Base-by-base conservation (phyloP, 371 early-diverging fungal species). In the Mucor sp. region DNA sequence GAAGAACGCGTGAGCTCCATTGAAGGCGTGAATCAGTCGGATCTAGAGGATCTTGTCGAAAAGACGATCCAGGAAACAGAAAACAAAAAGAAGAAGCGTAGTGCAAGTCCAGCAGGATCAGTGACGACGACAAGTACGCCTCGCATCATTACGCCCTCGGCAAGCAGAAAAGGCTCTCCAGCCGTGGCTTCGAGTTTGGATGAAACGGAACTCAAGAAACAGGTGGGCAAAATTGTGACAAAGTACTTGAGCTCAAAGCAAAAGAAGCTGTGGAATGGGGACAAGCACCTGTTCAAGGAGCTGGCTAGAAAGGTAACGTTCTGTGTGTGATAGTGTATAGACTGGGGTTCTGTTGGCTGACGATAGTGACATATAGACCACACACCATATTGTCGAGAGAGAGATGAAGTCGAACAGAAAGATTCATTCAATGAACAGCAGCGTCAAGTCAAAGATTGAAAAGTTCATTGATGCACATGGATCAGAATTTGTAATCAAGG, bases 211-310 rank as follows among this genome's bases (percentile, higher is more conserved):
- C 60, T 84, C n/a, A 84, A 84, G 58, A 70, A 72, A 32, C 74
- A 81, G 61, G 72, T 81, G 4, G 76, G 84, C 8, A 80, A 77
- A 60, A 70, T 81, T 3, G 82, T 84, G 4, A 84, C 76, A 9
- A 76, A 76, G 37, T 71, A 77, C 43, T 66, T 81, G 21, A 78
- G 74, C 59, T 55, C 75, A 35, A 80, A 76, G 33, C 73, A 78
- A 15, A 74, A 75, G 27, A 44, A 62, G 1, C 56, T 84, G 3
- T 81, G 82, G 80, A 70, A 76, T 19, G 78, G 73, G 15, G 84
- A 84, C 55, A 84, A 81, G 60, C 66, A 71, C n/a, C 19, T 84
- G 25, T 84, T 84, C 47, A 84, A 84, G 56, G 84, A 84, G 43
- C 59, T 84, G 23, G 84, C 84, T 5, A 70, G 84, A 57, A 84